Evolutionary conservation across 805 yeast species (phyloP).

Genomic region (Scheffersomyces ergatensis): DNA sequence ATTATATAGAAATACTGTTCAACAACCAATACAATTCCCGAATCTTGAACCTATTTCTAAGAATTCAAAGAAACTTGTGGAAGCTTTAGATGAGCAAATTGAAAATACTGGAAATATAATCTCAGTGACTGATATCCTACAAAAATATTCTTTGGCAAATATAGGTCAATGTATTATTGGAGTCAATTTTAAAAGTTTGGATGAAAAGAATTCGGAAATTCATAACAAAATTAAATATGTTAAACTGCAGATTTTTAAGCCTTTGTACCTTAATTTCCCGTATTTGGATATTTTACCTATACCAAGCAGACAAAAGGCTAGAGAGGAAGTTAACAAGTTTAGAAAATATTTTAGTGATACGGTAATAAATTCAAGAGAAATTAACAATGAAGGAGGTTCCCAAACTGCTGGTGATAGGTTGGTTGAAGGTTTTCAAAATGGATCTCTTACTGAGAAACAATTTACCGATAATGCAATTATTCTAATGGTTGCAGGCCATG

Average conservation of each 20-base stretch:
- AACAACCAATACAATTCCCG: constrained; percentile 51
- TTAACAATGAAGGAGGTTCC: constrained; percentile 17
- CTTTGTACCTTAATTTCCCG: constrained; percentile 56
- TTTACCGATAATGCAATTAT: constrained; percentile 54
- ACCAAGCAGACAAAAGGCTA: constrained; percentile 44
- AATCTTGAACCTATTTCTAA: constrained; percentile 30
- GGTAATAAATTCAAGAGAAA: constrained; percentile 20
- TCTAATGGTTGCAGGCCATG: constrained; percentile 61
- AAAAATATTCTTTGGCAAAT: constrained; percentile 47
- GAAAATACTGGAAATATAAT: constrained; percentile 8
- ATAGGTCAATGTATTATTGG: constrained; percentile 52
- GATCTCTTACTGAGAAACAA: constrained; percentile 42
- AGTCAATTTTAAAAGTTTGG: constrained; percentile 41
- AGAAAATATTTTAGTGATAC: constrained; percentile 28
- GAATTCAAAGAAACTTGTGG: constrained; percentile 36
- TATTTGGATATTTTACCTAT: constrained; percentile 48
- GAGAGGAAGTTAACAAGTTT: constrained; percentile 41
- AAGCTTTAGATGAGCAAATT: constrained; percentile 17
- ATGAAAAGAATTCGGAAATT: constrained; percentile 24
- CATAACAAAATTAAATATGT: constrained; percentile 41
- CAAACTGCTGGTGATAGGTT: constrained; percentile 41
- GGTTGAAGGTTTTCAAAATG: constrained; percentile 35
- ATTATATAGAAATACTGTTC: constrained; percentile 42
- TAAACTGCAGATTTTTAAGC: constrained; percentile 53
- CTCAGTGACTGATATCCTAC: constrained; percentile 40